Evolutionary conservation across 73 alveolate species (phyloP).

Genomic region (Paramecium sonneborni): DNA sequence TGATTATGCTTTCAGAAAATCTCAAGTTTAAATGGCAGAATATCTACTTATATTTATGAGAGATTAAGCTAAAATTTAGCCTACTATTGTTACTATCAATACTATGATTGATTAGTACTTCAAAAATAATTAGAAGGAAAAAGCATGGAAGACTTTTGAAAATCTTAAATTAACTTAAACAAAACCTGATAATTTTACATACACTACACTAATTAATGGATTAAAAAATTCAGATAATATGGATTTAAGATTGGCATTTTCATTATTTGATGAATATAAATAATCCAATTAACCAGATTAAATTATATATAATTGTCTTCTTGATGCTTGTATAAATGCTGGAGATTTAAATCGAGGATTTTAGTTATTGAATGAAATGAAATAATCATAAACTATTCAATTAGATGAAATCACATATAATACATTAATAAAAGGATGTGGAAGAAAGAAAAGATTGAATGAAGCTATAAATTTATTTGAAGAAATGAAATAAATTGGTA

Average conservation of each 20-base stretch:
- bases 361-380: conserved; percentile 65
- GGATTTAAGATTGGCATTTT: conserved; percentile 48
- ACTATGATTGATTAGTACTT: conserved; percentile 44
- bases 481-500: conserved; percentile 37
- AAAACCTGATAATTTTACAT: conserved; percentile 92
- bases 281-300: conserved; percentile 84
- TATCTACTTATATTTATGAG: neutral
- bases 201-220: conserved; percentile 90
- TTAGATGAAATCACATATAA: conserved; percentile 94
- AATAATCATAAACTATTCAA: conserved; percentile 29
- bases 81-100: conserved; percentile 36
- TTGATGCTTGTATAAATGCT: conserved; percentile 91
- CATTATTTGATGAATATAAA: conserved; percentile 47
- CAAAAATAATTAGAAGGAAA: conserved; percentile 1
- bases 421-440: conserved; percentile 94
- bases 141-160: conserved; percentile 47
- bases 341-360: conserved; percentile 70
- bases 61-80: conserved; percentile 8
- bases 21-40: conserved; percentile 35
- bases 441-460: conserved; percentile 57
- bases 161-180: neutral
- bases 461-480: conserved; percentile 33
- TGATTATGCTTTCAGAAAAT: conserved; percentile 32
- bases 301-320: conserved; percentile 89
- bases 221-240: conserved; percentile 65